phyloP scores from a whole-genome alignment of 23 red algal genomes.

The Gracilaria caudata region DNA sequence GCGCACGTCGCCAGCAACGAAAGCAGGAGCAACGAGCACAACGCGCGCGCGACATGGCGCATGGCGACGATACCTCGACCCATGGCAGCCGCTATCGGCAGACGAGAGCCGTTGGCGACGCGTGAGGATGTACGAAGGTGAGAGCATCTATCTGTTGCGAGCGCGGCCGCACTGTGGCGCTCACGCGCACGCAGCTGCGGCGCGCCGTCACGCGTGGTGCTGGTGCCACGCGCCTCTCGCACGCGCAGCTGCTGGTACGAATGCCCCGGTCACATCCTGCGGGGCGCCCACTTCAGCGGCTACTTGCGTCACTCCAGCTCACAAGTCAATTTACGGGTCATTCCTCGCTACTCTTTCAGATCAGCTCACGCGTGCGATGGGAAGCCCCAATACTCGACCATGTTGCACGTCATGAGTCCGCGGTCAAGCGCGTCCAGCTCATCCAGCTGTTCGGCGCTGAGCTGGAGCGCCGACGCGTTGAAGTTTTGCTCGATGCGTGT shows the following conservation, averaged over 20 bases:
- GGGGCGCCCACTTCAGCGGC: too few species aligned
- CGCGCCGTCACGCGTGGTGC: not conserved
- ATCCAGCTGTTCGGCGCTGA: conserved; percentile 63
- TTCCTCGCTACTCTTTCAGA: too few species aligned
- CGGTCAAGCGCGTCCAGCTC: conserved; percentile 73
- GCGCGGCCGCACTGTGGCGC: not conserved
- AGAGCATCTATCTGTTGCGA: not conserved
- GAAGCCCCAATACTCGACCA: conserved; percentile 90
- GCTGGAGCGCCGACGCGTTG: conserved; percentile 37
- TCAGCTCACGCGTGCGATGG: conserved; percentile 66
- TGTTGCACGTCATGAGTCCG: conserved; percentile 76
- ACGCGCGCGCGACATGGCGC: not conserved
- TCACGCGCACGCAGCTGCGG: not conserved
- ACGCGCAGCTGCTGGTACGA: too few species aligned
- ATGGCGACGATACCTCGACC: not conserved
- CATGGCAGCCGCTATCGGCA: not conserved
- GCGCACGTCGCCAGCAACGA: not conserved
- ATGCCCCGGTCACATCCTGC: too few species aligned
- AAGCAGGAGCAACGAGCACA: not conserved
- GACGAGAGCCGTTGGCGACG: too few species aligned
- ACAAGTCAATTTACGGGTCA: too few species aligned
- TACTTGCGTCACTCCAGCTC: not conserved
- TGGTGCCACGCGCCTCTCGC: not conserved
- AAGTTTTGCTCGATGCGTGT: conserved; percentile 80
- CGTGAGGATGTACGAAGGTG: not conserved